A percentile compares a stretch with the other conserved stretches of the same genome.
These are phyloP conservation scores for Hymenoscyphus fructigenus DNA, from an alignment of 2,329 filamentous ascomycete genomes.

Conservation along the genomic window DNA sequence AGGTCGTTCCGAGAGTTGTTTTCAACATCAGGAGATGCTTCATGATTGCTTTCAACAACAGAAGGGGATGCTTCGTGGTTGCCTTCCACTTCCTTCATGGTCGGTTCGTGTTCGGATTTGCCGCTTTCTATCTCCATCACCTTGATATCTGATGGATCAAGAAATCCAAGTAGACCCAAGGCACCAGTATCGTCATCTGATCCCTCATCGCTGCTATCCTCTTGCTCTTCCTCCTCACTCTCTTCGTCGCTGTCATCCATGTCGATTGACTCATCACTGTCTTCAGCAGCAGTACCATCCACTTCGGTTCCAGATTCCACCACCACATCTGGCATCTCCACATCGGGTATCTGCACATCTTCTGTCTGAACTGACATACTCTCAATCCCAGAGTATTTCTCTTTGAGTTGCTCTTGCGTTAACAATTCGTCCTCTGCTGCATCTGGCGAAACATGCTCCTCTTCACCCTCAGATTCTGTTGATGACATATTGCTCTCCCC, in stretches of 20 bases:
- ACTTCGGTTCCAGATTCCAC: slow-evolving; percentile 4
- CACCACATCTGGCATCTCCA: slow-evolving; percentile 34
- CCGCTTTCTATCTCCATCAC: slow-evolving; percentile 34
- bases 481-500: slow-evolving; percentile 61
- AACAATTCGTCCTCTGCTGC: slow-evolving; percentile 61
- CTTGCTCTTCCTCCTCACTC: slow-evolving; percentile 45
- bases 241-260: slow-evolving; percentile 62
- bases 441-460: slow-evolving; percentile 45
- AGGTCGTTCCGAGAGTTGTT: slow-evolving; percentile 29
- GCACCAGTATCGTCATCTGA: slow-evolving; percentile 44
- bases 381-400: slow-evolving; percentile 68
- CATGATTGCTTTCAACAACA: slow-evolving; percentile 6
- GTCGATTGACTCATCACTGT: slow-evolving; percentile 64
- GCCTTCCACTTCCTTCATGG: background rate
- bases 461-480: slow-evolving; percentile 59
- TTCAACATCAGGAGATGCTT: background rate
- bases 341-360: slow-evolving; percentile 35
- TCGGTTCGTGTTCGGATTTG: background rate
- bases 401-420: slow-evolving; percentile 66
- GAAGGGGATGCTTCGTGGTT: background rate
- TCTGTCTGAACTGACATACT: slow-evolving; percentile 36
- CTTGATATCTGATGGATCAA: slow-evolving; percentile 35
- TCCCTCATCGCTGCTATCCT: slow-evolving; percentile 35
- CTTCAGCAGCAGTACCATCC: slow-evolving; percentile 37
- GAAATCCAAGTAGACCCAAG: slow-evolving; percentile 39